Conservation (phyloP, 352 stramenopile species). For the Pythium sp. region DNA sequence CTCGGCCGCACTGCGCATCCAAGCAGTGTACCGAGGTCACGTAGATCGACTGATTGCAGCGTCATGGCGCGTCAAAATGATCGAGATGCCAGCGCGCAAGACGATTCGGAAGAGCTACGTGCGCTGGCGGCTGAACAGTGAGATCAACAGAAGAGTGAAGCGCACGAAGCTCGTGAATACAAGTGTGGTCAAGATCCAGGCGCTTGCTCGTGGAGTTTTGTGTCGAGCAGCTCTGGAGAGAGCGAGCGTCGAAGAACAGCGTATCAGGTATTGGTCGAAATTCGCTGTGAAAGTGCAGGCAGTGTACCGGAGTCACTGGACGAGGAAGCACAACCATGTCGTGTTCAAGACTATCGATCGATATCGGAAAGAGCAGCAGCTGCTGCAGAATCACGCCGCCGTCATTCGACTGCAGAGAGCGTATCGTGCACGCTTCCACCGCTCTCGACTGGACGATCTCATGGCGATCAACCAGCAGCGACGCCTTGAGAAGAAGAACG, state of each 20-base stretch:
- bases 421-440: slow-evolving; percentile 61
- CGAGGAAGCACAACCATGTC: slow-evolving; percentile 40
- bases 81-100: slow-evolving; percentile 45
- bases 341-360: slow-evolving; percentile 66
- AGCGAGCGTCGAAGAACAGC: slow-evolving; percentile 29
- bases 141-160: slow-evolving; percentile 34
- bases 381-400: slow-evolving; percentile 37
- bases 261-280: slow-evolving; percentile 33
- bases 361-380: slow-evolving; percentile 46
- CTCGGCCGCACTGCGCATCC: slow-evolving; percentile 67
- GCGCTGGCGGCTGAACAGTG: slow-evolving; percentile 38
- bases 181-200: slow-evolving; percentile 57
- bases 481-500: slow-evolving; percentile 46
- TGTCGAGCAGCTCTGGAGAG: slow-evolving; percentile 34
- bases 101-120: slow-evolving; percentile 54
- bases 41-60: slow-evolving; percentile 43
- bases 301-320: slow-evolving; percentile 60
- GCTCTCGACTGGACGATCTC: slow-evolving; percentile 70
- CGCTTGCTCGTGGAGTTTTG: slow-evolving; percentile 45
- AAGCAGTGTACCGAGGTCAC: slow-evolving; percentile 63
- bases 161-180: slow-evolving; percentile 28
- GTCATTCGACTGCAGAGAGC: slow-evolving; percentile 45
- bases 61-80: slow-evolving; percentile 50
- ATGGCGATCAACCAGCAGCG: slow-evolving; percentile 63
- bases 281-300: slow-evolving; percentile 56